phyloP scores from a whole-genome alignment of 176 grass and related monocot genomes.

The Luzula sylvatica region DNA sequence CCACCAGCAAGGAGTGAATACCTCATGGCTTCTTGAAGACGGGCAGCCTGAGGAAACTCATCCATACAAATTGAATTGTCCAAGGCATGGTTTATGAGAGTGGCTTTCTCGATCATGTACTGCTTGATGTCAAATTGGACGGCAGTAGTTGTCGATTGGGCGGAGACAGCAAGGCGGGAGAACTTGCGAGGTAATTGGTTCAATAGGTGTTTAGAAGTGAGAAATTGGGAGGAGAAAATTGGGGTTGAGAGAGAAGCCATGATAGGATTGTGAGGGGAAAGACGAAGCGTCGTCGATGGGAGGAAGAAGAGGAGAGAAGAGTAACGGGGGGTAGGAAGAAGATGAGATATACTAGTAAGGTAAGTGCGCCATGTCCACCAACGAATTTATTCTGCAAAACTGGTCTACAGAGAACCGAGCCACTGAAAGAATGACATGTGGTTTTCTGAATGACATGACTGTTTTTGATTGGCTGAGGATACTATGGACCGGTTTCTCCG shows the following conservation, averaged over 20 bases:
- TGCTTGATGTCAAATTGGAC: slow-evolving; percentile 51
- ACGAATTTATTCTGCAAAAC: too few relatives aligned
- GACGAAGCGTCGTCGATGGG: too few relatives aligned
- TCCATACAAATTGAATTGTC: slow-evolving; percentile 34
- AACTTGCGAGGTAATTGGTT: neutral
- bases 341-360: too few relatives aligned
- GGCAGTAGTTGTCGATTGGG: neutral
- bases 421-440: too few relatives aligned
- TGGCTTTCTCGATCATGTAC: slow-evolving; percentile 58
- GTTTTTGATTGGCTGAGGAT: too few relatives aligned
- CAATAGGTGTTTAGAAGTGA: neutral
- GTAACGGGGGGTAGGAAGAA: too few relatives aligned
- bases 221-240: slow-evolving; percentile 2
- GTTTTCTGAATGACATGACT: too few relatives aligned
- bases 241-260: neutral
- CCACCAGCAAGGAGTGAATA: slow-evolving; percentile 70
- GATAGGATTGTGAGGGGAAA: too few relatives aligned
- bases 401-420: too few relatives aligned
- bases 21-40: slow-evolving; percentile 71
- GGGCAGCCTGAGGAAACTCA: slow-evolving; percentile 15
- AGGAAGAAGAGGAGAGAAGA: too few relatives aligned
- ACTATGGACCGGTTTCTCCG: too few relatives aligned
- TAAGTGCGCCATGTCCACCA: too few relatives aligned
- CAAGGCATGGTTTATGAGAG: slow-evolving; percentile 39
- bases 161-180: slow-evolving; percentile 20